Conservation (phyloP, 441 rosid genomes). For the Corymbia calophylla region DNA sequence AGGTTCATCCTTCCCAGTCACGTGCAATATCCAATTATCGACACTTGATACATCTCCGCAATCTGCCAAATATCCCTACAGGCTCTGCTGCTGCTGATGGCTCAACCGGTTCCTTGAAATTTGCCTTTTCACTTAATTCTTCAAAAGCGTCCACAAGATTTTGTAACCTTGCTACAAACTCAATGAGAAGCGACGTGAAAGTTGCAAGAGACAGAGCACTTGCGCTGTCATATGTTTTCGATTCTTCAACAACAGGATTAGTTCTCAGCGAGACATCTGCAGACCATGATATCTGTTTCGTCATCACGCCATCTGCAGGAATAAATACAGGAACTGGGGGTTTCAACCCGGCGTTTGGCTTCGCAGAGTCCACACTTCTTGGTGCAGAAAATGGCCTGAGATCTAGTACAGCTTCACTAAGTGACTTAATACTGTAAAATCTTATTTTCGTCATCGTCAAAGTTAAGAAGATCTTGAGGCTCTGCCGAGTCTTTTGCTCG, state of each 20-base stretch:
- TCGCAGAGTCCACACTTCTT: slow-evolving; percentile 22
- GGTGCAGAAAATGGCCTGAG: slow-evolving; percentile 34
- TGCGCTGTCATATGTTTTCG: slow-evolving; percentile 57
- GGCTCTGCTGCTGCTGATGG: slow-evolving; percentile 3
- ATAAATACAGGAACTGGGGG: slow-evolving; percentile 6
- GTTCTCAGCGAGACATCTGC: slow-evolving; percentile 23
- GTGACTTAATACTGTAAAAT: slow-evolving; percentile 55
- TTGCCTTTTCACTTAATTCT: slow-evolving; percentile 50
- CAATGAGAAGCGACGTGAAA: slow-evolving; percentile 63
- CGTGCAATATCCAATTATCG: not conserved
- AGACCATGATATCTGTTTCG: slow-evolving; percentile 57
- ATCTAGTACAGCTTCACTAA: slow-evolving; percentile 71
- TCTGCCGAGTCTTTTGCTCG: slow-evolving; percentile 28
- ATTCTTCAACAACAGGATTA: slow-evolving; percentile 29
- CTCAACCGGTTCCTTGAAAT: slow-evolving; percentile 57
- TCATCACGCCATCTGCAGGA: slow-evolving; percentile 5
- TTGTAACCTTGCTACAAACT: slow-evolving; percentile 72
- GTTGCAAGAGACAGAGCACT: slow-evolving; percentile 69
- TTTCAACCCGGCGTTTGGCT: slow-evolving; percentile 12
- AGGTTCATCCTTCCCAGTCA: not conserved
- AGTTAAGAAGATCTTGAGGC: slow-evolving; percentile 46
- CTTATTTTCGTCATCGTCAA: slow-evolving; percentile 36
- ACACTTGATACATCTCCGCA: slow-evolving; percentile 20
- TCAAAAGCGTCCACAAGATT: slow-evolving; percentile 56
- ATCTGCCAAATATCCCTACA: slow-evolving; percentile 22